phyloP scores from a whole-genome alignment of 148 eudicot species.

The Nepenthes mirabilis region DNA sequence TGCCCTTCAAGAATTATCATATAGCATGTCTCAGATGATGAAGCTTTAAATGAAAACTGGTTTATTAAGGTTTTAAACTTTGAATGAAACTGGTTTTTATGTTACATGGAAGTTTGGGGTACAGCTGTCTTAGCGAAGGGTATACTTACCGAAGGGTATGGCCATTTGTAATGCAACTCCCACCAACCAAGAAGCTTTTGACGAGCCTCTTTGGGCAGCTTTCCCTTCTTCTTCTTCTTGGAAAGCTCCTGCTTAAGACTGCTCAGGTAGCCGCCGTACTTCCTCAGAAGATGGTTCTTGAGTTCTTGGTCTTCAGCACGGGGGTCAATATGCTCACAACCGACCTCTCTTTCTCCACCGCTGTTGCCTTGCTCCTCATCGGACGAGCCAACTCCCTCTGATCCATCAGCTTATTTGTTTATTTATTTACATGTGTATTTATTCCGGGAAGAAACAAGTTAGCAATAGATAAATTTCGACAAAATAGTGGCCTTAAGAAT shows the following conservation, averaged over 20 bases:
- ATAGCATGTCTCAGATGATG: too few relatives aligned
- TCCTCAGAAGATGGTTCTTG: conserved; percentile 71
- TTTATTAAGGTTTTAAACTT: background rate
- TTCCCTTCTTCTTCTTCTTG: conserved; percentile 74
- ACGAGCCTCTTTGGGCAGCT: conserved; percentile 61
- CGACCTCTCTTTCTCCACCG: conserved; percentile 70
- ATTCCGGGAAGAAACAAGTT: background rate
- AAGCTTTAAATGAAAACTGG: too few relatives aligned
- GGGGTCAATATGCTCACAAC: conserved; percentile 60
- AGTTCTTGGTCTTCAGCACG: conserved; percentile 88
- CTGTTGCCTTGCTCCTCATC: conserved; percentile 88
- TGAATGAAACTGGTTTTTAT: background rate
- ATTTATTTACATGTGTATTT: background rate
- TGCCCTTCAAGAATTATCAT: too few relatives aligned
- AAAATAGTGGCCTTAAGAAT: too few relatives aligned
- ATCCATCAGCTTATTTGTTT: conserved; percentile 36
- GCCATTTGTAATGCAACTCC: conserved; percentile 77
- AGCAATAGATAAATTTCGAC: too few relatives aligned
- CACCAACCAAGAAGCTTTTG: conserved; percentile 65
- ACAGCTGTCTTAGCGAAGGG: background rate
- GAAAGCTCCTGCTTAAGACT: conserved; percentile 89
- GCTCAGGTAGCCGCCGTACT: conserved; percentile 85
- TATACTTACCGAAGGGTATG: conserved; percentile 49
- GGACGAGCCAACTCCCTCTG: conserved; percentile 73
- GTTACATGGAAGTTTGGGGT: background rate